Conservation (phyloP, 2,329 filamentous ascomycete genomes). For the Sporothrix schenckii region DNA sequence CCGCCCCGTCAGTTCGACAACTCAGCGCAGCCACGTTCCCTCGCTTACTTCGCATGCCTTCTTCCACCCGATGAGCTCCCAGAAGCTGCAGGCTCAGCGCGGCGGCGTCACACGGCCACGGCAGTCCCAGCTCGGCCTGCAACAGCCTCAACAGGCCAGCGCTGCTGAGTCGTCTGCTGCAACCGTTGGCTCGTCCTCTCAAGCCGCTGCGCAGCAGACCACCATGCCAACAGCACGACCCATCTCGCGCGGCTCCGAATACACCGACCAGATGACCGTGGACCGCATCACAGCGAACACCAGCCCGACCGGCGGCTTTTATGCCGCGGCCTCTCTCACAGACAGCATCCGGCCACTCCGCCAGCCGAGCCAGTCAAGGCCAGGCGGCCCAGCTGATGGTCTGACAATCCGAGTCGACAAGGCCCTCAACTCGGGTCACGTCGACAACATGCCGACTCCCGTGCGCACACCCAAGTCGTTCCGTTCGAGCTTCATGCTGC, state of each 20-base stretch:
- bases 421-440: conserved; percentile 54
- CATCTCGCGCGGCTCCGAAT: conserved; percentile 77
- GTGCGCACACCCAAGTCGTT: conserved; percentile 76
- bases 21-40: conserved; percentile 85
- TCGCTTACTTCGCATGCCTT: conserved; percentile 88
- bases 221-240: conserved; percentile 57
- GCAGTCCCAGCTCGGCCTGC: conserved; percentile 38
- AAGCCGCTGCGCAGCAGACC: conserved; percentile 41
- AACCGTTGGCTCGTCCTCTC: conserved; percentile 30
- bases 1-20: conserved; percentile 66
- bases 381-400: conserved; percentile 37
- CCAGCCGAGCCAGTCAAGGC: conserved; percentile 41
- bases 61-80: conserved; percentile 95
- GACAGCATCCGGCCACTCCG: conserved; percentile 81
- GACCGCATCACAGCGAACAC: conserved; percentile 74
- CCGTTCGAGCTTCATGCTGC: conserved; percentile 71
- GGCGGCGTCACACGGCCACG: conserved; percentile 54
- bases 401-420: conserved; percentile 64
- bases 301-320: conserved; percentile 67
- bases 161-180: not conserved
- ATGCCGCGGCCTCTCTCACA: conserved; percentile 63
- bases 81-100: conserved; percentile 88
- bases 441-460: conserved; percentile 57
- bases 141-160: conserved; percentile 23
- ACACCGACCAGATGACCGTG: conserved; percentile 71